Evolutionary conservation across 345 rosid species (phyloP).

Genomic region (Litchi chinensis): DNA sequence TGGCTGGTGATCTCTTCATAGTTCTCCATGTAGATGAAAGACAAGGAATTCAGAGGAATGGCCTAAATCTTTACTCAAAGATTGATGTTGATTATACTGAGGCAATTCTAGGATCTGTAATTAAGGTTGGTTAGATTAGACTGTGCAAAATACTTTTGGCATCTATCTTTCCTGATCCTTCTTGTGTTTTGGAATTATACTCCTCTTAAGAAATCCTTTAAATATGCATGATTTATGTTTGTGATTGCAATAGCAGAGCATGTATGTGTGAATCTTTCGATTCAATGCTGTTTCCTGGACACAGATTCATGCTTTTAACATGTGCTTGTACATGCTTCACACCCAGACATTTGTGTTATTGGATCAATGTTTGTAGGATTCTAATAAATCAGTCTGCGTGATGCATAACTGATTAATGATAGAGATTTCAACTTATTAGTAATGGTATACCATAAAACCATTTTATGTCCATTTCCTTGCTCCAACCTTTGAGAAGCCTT

Average conservation of each 20-base stretch:
- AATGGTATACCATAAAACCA: neutral
- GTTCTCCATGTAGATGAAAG: constrained; percentile 67
- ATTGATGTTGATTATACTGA: constrained; percentile 72
- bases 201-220: neutral
- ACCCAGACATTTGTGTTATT: neutral
- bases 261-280: neutral
- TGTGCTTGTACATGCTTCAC: neutral
- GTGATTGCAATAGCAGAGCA: neutral
- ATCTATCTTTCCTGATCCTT: neutral
- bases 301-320: neutral
- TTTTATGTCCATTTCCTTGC: neutral
- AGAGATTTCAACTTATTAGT: neutral
- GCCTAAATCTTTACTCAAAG: constrained; percentile 76
- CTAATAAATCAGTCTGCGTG: neutral
- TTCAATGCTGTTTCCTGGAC: neutral
- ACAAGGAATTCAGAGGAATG: constrained; percentile 80
- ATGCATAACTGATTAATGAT: neutral
- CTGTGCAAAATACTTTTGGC: neutral
- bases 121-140: constrained; percentile 49
- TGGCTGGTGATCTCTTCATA: constrained; percentile 73
- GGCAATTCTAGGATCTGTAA: constrained; percentile 74
- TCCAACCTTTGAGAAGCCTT: neutral
- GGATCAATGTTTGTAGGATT: neutral
- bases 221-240: neutral
- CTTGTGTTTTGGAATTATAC: neutral